These are phyloP conservation scores for Ustilago sp. DNA, from an alignment of 1,284 basidiomycete species.

Conservation along the genomic window DNA sequence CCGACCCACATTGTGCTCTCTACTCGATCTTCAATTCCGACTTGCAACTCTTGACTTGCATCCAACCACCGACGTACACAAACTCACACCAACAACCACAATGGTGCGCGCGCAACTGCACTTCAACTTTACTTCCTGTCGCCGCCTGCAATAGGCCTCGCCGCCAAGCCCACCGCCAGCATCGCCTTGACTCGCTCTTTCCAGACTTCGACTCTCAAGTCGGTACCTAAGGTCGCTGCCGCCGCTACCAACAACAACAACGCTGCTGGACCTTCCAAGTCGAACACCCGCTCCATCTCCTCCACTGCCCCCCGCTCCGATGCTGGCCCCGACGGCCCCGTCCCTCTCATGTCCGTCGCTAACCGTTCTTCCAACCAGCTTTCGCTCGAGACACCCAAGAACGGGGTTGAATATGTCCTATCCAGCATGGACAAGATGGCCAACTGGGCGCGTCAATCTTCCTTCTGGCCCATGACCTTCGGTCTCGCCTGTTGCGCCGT, in stretches of 20 bases:
- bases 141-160: constrained; percentile 27
- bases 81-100: neutral
- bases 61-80: neutral
- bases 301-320: constrained; percentile 39
- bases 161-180: constrained; percentile 31
- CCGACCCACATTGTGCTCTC: no score
- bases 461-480: constrained; percentile 99
- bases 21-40: no score
- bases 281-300: constrained; percentile 39
- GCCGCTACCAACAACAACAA: constrained; percentile 2
- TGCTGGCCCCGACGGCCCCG: constrained; percentile 55
- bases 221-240: constrained; percentile 40
- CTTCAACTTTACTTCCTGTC: neutral
- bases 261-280: constrained; percentile 33
- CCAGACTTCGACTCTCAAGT: constrained; percentile 45
- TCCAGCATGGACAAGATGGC: constrained; percentile 95
- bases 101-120: neutral
- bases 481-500: constrained; percentile 98
- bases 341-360: constrained; percentile 68
- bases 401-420: constrained; percentile 94
- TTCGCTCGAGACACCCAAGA: constrained; percentile 86
- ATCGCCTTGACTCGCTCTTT: constrained; percentile 46
- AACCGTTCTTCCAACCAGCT: constrained; percentile 66
- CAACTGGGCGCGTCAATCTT: constrained; percentile 97
- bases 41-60: neutral